Evolutionary conservation across 139 green algal genomes (phyloP).

Genomic region (Chlorella vulgaris): DNA sequence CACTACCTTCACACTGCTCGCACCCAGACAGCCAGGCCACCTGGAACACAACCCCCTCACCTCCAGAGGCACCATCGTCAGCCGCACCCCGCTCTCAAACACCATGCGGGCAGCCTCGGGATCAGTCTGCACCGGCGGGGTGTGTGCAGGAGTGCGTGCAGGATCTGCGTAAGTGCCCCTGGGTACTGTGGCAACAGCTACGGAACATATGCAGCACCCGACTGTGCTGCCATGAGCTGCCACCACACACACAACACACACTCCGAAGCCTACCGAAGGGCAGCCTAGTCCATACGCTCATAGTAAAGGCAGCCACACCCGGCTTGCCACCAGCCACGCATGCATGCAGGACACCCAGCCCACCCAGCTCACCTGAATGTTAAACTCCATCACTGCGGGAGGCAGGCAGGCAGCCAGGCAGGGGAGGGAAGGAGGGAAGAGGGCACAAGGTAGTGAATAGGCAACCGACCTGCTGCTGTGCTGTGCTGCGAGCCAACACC

Average conservation of each 20-base stretch:
- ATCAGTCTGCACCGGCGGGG: constrained; percentile 69
- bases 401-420: neutral
- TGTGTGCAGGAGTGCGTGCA: too few species aligned
- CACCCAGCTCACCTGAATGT: constrained; percentile 38
- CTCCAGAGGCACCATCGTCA: constrained; percentile 96
- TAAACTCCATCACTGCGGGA: constrained; percentile 50
- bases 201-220: too few species aligned
- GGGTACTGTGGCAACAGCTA: constrained; percentile 40
- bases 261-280: neutral
- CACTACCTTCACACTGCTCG: too few species aligned
- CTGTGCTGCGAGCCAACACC: too few species aligned
- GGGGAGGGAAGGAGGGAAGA: neutral
- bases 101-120: constrained; percentile 90
- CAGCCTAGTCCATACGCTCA: too few species aligned
- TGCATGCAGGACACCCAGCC: too few species aligned
- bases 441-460: too few species aligned
- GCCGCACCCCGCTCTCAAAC: constrained; percentile 71
- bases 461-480: too few species aligned
- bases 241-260: neutral
- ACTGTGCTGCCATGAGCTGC: too few species aligned
- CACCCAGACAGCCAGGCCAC: neutral
- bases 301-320: too few species aligned
- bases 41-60: constrained; percentile 53
- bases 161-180: too few species aligned
- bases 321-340: too few species aligned